phyloP scores from a whole-genome alignment of 345 rosid genomes.

The Citrus cavaleriei region DNA sequence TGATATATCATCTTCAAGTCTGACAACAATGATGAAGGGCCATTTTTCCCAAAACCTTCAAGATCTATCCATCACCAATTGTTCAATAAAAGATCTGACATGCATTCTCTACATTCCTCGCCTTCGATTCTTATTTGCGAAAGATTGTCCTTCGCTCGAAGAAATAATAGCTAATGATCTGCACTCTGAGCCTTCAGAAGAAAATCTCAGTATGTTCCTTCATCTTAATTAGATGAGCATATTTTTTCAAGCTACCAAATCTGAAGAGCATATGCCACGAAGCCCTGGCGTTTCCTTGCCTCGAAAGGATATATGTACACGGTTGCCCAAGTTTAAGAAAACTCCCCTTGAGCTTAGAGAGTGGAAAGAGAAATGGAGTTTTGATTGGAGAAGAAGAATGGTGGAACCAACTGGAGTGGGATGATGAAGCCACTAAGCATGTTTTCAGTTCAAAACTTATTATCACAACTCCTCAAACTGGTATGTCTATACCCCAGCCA shows the following conservation, averaged over 20 bases:
- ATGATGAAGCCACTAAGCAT: slow-evolving; percentile 13
- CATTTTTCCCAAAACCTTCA: too few species aligned
- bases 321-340: slow-evolving; percentile 8
- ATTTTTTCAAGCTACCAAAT: neutral
- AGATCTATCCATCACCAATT: too few species aligned
- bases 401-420: slow-evolving; percentile 27
- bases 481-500: too few species aligned
- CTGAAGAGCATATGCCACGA: slow-evolving; percentile 9
- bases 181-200: too few species aligned
- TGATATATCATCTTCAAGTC: too few species aligned
- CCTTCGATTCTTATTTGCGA: neutral
- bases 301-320: neutral
- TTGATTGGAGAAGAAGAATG: neutral
- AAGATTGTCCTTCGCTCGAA: neutral
- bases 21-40: too few species aligned
- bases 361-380: slow-evolving; percentile 1
- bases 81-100: too few species aligned
- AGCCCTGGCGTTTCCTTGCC: slow-evolving; percentile 11
- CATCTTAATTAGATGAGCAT: too few species aligned
- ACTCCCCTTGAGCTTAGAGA: slow-evolving; percentile 14
- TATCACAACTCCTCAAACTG: too few species aligned
- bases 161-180: neutral
- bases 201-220: too few species aligned
- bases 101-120: neutral
- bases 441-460: slow-evolving; percentile 1